Conservation (phyloP, 1,139 yeast species). For the Candida sp. region DNA sequence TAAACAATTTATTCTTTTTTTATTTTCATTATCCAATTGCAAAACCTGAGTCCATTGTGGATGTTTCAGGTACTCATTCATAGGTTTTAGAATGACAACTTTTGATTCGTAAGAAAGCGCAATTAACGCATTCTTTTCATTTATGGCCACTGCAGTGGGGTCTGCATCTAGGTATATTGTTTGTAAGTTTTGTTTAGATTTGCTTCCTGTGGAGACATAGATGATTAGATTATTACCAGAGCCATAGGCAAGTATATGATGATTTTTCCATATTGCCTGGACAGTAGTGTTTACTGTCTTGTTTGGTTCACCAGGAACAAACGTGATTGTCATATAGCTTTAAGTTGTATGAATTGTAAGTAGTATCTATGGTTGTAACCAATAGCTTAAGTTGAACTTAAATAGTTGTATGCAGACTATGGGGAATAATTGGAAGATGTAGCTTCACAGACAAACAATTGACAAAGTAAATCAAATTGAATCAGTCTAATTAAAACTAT, state of each 20-base stretch:
- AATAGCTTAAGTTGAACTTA: too few relatives aligned
- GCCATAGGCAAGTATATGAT: constrained; percentile 68
- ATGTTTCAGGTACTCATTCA: constrained; percentile 37
- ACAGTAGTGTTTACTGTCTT: constrained; percentile 51
- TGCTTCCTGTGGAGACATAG: constrained; percentile 15
- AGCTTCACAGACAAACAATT: too few relatives aligned
- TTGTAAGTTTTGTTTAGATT: constrained; percentile 47
- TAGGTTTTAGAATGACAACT: constrained; percentile 40
- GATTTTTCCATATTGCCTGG: constrained; percentile 67
- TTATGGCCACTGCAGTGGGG: constrained; percentile 64
- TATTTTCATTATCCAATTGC: constrained; percentile 19
- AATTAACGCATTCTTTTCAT: constrained; percentile 53
- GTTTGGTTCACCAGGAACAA: constrained; percentile 86
- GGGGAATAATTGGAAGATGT: too few relatives aligned
- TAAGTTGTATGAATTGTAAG: too few relatives aligned
- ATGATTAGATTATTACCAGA: constrained; percentile 87
- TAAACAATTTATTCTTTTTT: constrained; percentile 41
- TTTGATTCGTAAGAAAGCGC: constrained; percentile 40
- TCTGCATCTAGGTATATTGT: constrained; percentile 72
- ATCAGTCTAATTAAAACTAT: too few relatives aligned
- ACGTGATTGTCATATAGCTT: constrained; percentile 53
- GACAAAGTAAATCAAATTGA: too few relatives aligned
- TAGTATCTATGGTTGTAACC: too few relatives aligned
- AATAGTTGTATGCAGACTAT: not conserved
- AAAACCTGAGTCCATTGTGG: constrained; percentile 48